Conservation (phyloP, 768 basidiomycete species). For the Tulasnella sp. region DNA sequence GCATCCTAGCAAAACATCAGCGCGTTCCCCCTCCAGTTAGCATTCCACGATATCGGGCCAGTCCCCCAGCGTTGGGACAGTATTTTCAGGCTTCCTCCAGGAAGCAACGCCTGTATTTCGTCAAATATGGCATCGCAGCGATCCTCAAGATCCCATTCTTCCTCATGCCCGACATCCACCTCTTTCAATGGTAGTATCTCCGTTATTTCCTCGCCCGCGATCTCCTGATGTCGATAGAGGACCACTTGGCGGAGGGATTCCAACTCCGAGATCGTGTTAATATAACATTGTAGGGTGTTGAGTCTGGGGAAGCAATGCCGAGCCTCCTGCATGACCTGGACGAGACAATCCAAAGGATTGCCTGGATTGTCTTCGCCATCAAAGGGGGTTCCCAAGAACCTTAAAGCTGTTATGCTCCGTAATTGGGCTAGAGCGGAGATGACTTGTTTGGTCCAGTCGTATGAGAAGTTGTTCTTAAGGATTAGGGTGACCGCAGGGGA, state of each 20-base stretch:
- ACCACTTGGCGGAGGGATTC: too few species aligned
- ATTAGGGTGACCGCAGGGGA: neutral
- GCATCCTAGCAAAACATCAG: too few species aligned
- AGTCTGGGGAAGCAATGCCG: too few species aligned
- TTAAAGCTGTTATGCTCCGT: neutral
- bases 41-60: too few species aligned
- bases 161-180: neutral
- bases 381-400: neutral
- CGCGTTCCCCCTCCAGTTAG: too few species aligned
- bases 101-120: neutral
- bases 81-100: neutral
- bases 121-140: neutral
- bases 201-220: too few species aligned
- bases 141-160: neutral
- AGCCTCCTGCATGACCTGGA: neutral
- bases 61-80: neutral
- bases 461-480: neutral
- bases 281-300: too few species aligned
- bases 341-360: neutral
- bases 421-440: neutral
- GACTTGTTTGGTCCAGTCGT: neutral
- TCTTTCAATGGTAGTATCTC: neutral
- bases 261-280: too few species aligned
- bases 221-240: too few species aligned
- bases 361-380: neutral